phyloP scores from a whole-genome alignment of 495 filamentous ascomycete genomes.

The Neurospora sp. region DNA sequence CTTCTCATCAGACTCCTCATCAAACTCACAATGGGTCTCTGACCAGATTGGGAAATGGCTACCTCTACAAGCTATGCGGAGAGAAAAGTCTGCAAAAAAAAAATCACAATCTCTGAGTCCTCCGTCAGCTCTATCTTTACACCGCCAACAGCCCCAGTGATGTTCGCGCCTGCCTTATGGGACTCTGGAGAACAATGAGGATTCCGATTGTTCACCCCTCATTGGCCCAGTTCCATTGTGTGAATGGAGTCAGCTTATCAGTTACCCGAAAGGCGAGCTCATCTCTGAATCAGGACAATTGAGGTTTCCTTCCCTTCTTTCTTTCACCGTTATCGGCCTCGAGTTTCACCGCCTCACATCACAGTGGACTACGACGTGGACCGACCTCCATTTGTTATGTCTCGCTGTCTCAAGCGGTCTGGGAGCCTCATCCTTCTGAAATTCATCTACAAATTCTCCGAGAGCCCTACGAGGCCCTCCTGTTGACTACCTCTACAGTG shows the following conservation, averaged over 20 bases:
- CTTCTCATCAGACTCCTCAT: neutral
- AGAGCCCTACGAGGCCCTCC: neutral
- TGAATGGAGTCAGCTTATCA: neutral
- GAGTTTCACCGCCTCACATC: neutral
- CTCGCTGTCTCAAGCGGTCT: neutral
- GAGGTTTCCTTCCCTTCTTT: neutral
- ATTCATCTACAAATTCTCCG: neutral
- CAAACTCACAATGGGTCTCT: neutral
- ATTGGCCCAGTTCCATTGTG: neutral
- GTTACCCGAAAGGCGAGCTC: neutral
- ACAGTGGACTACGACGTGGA: neutral
- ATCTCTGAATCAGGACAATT: neutral
- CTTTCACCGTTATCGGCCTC: neutral
- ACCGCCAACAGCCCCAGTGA: neutral
- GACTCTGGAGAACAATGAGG: neutral
- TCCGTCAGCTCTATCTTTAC: neutral
- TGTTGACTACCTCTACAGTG: neutral
- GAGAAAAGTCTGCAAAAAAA: neutral
- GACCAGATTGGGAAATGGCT: neutral
- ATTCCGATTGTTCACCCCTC: neutral
- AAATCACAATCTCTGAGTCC: neutral
- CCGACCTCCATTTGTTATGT: neutral
- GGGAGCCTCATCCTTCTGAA: neutral
- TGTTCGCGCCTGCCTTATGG: neutral
- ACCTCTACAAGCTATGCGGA: neutral